These are phyloP conservation scores for Hippophae gyantsensis DNA, from an alignment of 306 rosid species.

Conservation along the genomic window DNA sequence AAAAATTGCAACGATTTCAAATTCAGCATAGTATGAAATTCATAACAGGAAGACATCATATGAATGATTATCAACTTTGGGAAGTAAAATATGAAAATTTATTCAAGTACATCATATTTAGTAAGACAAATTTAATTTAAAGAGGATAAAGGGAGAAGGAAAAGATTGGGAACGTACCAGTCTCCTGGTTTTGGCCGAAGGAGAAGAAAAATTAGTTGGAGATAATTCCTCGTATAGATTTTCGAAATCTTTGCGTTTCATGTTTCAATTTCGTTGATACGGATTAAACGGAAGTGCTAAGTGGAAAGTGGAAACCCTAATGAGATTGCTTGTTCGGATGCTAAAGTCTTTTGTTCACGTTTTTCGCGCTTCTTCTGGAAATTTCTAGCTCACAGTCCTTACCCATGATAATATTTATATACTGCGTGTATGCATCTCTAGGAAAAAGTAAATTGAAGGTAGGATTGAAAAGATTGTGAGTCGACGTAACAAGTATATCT, in stretches of 20 bases:
- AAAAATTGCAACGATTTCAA: too few species aligned
- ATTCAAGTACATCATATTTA: not conserved
- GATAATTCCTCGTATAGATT: conserved; percentile 10
- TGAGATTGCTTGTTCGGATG: too few species aligned
- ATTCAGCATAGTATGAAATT: too few species aligned
- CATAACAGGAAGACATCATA: not conserved
- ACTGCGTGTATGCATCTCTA: too few species aligned
- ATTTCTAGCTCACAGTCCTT: too few species aligned
- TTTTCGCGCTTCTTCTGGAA: too few species aligned
- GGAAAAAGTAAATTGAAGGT: too few species aligned
- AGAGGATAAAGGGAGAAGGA: not conserved
- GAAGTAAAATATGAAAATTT: not conserved
- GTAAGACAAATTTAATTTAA: not conserved
- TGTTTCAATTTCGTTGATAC: conserved; percentile 17
- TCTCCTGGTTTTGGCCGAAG: conserved; percentile 17
- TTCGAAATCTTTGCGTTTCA: conserved; percentile 25
- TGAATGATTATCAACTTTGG: not conserved
- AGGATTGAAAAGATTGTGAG: too few species aligned
- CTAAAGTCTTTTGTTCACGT: too few species aligned
- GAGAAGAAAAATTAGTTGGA: not conserved
- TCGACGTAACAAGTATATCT: too few species aligned
- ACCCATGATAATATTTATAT: too few species aligned
- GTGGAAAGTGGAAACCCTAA: not conserved
- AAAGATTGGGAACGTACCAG: conserved; percentile 10
- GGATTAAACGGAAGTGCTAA: too few species aligned